Evolutionary conservation across 768 basidiomycete genomes (phyloP), one percentile per base, ranked within the genome.

Genomic region (Cubamyces sp.): DNA sequence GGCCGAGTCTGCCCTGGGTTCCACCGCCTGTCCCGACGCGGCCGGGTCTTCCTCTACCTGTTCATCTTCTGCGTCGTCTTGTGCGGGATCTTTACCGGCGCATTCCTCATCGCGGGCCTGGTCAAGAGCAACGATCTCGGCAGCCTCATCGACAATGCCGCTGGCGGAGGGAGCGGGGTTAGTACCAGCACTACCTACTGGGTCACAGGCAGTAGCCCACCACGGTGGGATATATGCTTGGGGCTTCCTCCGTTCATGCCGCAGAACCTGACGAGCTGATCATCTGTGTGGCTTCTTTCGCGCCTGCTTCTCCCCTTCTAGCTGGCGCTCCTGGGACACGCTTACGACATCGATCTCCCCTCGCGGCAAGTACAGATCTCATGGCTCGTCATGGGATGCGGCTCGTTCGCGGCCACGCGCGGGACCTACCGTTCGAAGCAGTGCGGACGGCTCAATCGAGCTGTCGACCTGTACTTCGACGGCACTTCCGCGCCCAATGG

Each of bases 371-470:
- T 66, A 11, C 50, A 55, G 14, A 66, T 69, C 25, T 64, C 65
- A 6, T 69, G 65, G 68, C 60, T 69, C 18, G 51, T 69, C 3
- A 47, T 65, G 2, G 68, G 68, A 6, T 69, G 68, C 28, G 68
- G 67, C n/a, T 54, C 30, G 3, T 47, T 66, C 39, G 61, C 54
- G 5, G 19, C 37, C 4, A n/a, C 39, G 5, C 41, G 50, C 1
- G 41, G 55, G 1, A 49, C 39, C 34, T 66, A 61, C 25, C 30
- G 39, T 8, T 54, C 57, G 12, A 23, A 23, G 5, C 41, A 34
- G 19, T 67, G 67, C 34, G 64, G 64, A 6, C 52, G 52, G 15
- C 47, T 63, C 16, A 56, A 47, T 45, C 28, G 42, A 14, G 30
- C 65, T 3, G 49, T 62, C 15, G 61, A 69, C 56, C 57, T 69